Base-by-base conservation (phyloP, 345 rosid species). In the Gossypium anomalum region DNA sequence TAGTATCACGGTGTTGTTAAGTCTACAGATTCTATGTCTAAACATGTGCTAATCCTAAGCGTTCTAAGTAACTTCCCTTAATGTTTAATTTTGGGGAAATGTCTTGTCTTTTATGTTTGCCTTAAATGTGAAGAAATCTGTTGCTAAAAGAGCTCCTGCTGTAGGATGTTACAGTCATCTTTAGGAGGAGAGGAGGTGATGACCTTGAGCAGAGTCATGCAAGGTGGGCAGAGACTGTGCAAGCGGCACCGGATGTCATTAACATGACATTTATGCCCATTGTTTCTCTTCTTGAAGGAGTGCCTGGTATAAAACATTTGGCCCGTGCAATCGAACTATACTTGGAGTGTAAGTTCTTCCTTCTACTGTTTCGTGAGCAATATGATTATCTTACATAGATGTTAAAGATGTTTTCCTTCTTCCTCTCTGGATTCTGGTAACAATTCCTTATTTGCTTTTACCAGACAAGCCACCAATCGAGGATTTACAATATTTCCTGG, bases 111-210 rank as follows among this genome's bases (percentile, higher is more conserved):
- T 70, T 6, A 7, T 41, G 51, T 78, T 74, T 70, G 64, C 51
- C 80, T 47, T 13, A 62, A 38, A 25, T 67, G 45, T 76, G 79
- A 64, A 57, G 75, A 79, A 71, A 81, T 71, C 45, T 11, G 25
- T 63, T 61, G 71, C 77, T 75, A 81, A 77, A 79, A 72, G 65
- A 78, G 72, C 84, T 73, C 76, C 80, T 88, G 66, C 80, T 93
- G 94, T 88, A 95, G 99, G 98, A 95, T 80, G 93, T 93, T 66
- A 91, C 99, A 78, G 98, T 95, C 65, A 95, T 95, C 75, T 95
- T 90, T 81, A 84, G 99, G 89, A 83, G 99, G 84, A 89, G 99
- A 84, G 99, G 99, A 75, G 99, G 99, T 17, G 99, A 95, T 60
- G 98, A 95, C 84, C 93, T 95, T 53, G 99, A 93, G 79, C 99